Evolutionary conservation across 352 stramenopile genomes (phyloP), one percentile per base, ranked within the genome.

Genomic region (Phytophthora constricta): DNA sequence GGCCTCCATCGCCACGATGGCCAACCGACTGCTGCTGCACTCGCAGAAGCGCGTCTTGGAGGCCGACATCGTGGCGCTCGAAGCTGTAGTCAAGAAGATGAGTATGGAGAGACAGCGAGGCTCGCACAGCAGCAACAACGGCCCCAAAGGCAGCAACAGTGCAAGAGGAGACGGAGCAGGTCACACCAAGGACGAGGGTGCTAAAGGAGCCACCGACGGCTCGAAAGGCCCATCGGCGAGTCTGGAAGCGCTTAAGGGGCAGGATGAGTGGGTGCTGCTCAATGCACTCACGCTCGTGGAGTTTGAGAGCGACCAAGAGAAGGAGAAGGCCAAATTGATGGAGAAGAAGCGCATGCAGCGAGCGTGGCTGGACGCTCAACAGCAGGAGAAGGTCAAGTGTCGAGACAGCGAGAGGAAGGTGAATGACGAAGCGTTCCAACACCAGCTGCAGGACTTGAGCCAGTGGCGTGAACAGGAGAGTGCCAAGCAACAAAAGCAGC

Each of bases 221-320:
- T 55, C 70, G 27, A 70, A 71, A 60, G 25, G 58, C 25, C 13
- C 62, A 54, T 16, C 43, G 33, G 19, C 57, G 7, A 72, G 43
- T 28, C 57, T 58, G 25, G 52, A 71, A 20, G 66, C 72, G 27
- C 62, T 88, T 1, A 76, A 83, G 34, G 68, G 60, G 4, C 79
- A 88, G 28, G 83, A 92, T 54, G 83, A 92, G 59, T 92, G 83
- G 83, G 83, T 92, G 14, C 70, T 92, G 51, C 76, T 92, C 11
- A 90, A 92, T 49, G 83, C 83, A 11, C 74, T 92, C 25, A 88
- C 79, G 25, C 74, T 89, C n/a, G 81, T 92, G 20, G 83, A 92
- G 58, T 89, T 80, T 62, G 83, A 92, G 46, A 84, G 76, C 34
- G 78, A 86, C 42, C 75, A 87, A 31, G 72, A 80, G 49, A 74